A percentile compares a stretch with the other conserved stretches of the same genome.
Conservation (phyloP, 805 yeast genomes). For the Sugiyamaella boreocaroliniensis region DNA sequence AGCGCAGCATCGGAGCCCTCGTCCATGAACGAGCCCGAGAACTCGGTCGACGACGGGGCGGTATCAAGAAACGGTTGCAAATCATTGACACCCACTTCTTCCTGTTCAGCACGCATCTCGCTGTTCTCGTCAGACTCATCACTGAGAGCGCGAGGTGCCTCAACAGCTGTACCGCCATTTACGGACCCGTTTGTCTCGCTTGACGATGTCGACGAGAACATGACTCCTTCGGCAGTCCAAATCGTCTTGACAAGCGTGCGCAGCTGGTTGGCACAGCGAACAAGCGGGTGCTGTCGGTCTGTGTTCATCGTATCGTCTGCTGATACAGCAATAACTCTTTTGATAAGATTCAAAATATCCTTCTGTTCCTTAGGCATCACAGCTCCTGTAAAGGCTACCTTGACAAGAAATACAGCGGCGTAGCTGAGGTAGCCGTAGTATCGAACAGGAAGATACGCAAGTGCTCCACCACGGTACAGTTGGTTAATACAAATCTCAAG, state of each 20-base stretch:
- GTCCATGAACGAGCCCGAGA: slow-evolving; percentile 1
- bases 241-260: slow-evolving; percentile 3
- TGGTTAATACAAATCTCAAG: slow-evolving; percentile 16
- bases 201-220: background rate
- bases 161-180: background rate
- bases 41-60: background rate
- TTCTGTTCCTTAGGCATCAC: slow-evolving; percentile 12
- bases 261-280: slow-evolving; percentile 6
- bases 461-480: slow-evolving; percentile 18
- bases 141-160: background rate
- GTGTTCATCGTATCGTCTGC: slow-evolving; percentile 1
- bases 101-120: background rate
- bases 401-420: slow-evolving; percentile 22
- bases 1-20: slow-evolving; percentile 9
- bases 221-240: background rate
- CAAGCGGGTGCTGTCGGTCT: slow-evolving; percentile 6
- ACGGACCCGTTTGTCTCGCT: background rate
- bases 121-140: background rate
- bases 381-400: slow-evolving; percentile 21
- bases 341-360: slow-evolving; percentile 1
- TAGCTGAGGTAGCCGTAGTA: slow-evolving; percentile 18
- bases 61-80: background rate
- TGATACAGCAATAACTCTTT: background rate
- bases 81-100: background rate
- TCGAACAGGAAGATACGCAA: slow-evolving; percentile 20